Base-by-base conservation (phyloP, 2,329 filamentous ascomycete species). In the Aspergillus persii region DNA sequence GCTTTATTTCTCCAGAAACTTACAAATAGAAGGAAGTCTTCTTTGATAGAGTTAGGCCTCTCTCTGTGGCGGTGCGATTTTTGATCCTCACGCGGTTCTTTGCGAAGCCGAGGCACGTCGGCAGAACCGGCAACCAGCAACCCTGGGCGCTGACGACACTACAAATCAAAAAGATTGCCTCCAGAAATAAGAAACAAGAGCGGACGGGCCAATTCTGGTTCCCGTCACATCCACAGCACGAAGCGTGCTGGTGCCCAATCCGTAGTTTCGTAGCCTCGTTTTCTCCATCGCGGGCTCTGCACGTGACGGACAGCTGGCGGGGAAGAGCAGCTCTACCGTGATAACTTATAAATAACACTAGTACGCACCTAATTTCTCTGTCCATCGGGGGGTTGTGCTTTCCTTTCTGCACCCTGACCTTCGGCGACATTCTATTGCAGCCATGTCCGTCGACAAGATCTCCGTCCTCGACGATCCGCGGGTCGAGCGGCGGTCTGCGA, bases 371-470 rank as follows among this genome's bases (percentile, higher is more conserved):
- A 36, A 15, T 31, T 30, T 33, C 18, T 49, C 15, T 31, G 18
- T 47, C 15, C 27, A 39, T 55, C 46, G 47, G 15, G 12, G 44
- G 8, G 15, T 41, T 23, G 11, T n/a, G 46, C 18, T 50, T 33
- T 26, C 15, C 23, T n/a, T 11, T 33, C 12, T 41, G 1, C 6
- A 7, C n/a, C 36, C 36, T 5, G 36, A 27, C 44, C 15, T 53
- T 4, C 30, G 4, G 26, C 4, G 18, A 48, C 23, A 6, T 31
- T 18, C 48, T 39, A 47, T 50, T 4, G 8, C 52, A 46, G 18
- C 44, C 55, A 86, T 84, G 81, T 71, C 82, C 53, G 73, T 82
- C 47, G 84, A 89, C 71, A 89, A 89, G 71, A 84, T 94, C 62
- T 74, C 76, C 53, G 80, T 81, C 23, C 83, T 82, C 46, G 82